Conservation (phyloP, 768 basidiomycete genomes). For the Imleria badia region DNA sequence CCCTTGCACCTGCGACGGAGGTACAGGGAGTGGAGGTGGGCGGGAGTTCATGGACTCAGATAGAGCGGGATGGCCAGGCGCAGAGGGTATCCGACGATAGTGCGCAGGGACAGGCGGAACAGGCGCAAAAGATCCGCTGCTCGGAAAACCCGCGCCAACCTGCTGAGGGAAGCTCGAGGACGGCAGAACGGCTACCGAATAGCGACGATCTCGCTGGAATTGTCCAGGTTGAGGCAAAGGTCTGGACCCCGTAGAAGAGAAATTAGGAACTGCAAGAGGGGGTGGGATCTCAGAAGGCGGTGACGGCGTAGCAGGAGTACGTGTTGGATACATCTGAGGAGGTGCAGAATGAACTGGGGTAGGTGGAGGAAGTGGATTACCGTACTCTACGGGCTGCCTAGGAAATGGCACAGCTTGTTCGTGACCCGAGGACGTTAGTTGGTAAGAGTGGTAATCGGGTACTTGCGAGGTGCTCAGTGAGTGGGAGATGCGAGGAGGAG, state of each 20-base stretch:
- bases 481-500: conserved; percentile 25
- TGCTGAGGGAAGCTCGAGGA: conserved; percentile 35
- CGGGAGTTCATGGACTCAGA: conserved; percentile 19
- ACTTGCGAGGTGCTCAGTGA: conserved; percentile 29
- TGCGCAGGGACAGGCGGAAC: conserved; percentile 31
- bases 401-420: conserved; percentile 27
- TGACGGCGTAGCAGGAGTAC: conserved; percentile 20
- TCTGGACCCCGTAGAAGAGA: conserved; percentile 23
- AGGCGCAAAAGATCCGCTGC: conserved; percentile 17
- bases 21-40: conserved; percentile 28
- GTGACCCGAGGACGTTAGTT: conserved; percentile 12
- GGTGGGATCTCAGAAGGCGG: conserved; percentile 24
- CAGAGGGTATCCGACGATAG: conserved; percentile 32
- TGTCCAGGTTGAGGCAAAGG: conserved; percentile 34
- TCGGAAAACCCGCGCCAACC: conserved; percentile 14
- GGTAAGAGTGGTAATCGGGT: conserved; percentile 27
- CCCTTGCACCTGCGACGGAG: conserved; percentile 24
- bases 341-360: conserved; percentile 24
- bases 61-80: conserved; percentile 25
- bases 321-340: conserved; percentile 25
- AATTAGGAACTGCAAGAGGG: background rate
- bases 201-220: conserved; percentile 30
- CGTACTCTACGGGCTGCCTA: conserved; percentile 26
- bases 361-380: conserved; percentile 18
- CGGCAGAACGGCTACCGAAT: conserved; percentile 28